phyloP scores from a whole-genome alignment of 169 alveolate genomes.

The Babesia caballi region DNA sequence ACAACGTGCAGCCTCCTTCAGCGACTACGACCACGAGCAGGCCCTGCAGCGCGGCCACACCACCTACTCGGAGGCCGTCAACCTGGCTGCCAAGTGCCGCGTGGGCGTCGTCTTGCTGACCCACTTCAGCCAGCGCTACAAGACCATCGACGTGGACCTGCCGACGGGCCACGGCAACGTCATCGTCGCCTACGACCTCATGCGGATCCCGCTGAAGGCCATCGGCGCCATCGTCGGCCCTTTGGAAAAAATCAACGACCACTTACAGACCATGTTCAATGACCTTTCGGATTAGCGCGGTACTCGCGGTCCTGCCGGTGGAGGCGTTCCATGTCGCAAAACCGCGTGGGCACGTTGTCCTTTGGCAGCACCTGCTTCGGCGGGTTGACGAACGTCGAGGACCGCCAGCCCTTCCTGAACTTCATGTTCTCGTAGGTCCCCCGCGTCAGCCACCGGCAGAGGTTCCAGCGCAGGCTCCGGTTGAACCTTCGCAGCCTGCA shows the following conservation, averaged over 20 bases:
- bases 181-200: constrained; percentile 24
- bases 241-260: neutral
- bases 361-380: constrained; percentile 13
- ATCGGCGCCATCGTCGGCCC: neutral
- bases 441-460: constrained; percentile 50
- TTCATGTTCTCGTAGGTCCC: constrained; percentile 61
- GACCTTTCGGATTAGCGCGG: neutral
- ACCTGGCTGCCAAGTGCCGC: constrained; percentile 65
- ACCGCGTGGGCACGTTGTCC: constrained; percentile 1
- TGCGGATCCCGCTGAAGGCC: constrained; percentile 29
- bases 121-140: constrained; percentile 90
- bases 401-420: constrained; percentile 57
- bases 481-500: constrained; percentile 56
- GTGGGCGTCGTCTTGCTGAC: constrained; percentile 79
- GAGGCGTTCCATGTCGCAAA: constrained; percentile 58
- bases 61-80: constrained; percentile 74
- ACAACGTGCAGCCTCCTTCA: constrained; percentile 79
- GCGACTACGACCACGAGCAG: constrained; percentile 67
- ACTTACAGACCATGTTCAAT: neutral
- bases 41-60: constrained; percentile 79
- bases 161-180: neutral
- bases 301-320: constrained; percentile 50
- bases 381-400: constrained; percentile 36
- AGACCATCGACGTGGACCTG: constrained; percentile 39
- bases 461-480: constrained; percentile 48